These are phyloP conservation scores for Medakamo hakoo DNA, from an alignment of 139 green algal genomes.

Conservation along the genomic window DNA sequence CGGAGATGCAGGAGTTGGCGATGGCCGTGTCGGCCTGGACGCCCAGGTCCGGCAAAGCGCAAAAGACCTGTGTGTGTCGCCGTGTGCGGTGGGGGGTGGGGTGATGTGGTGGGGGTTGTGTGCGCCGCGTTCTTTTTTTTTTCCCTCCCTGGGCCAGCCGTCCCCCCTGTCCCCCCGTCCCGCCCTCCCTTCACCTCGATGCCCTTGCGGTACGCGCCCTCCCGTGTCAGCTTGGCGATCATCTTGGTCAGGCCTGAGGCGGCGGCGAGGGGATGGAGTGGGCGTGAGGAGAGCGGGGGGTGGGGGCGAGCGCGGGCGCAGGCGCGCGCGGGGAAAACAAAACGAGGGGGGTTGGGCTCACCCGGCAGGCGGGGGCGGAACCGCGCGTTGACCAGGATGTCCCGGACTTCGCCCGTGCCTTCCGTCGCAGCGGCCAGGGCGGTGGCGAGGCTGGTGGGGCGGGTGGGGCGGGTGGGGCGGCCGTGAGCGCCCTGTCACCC, in stretches of 20 bases:
- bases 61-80: too few relatives aligned
- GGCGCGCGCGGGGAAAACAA: background rate
- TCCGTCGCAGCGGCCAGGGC: constrained; percentile 16
- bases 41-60: constrained; percentile 44
- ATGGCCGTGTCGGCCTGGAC: constrained; percentile 68
- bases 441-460: constrained; percentile 5
- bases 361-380: constrained; percentile 22
- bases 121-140: too few relatives aligned
- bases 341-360: background rate
- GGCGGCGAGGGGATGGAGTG: background rate
- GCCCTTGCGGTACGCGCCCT: constrained; percentile 69
- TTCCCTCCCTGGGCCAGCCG: too few relatives aligned
- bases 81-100: too few relatives aligned
- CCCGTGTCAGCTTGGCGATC: constrained; percentile 57
- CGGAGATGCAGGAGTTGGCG: constrained; percentile 74
- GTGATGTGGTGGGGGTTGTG: too few relatives aligned
- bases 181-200: too few relatives aligned
- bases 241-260: constrained; percentile 69
- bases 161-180: too few relatives aligned
- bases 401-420: constrained; percentile 17
- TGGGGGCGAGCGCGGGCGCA: constrained; percentile 46
- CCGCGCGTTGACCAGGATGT: constrained; percentile 10
- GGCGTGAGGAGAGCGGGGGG: constrained; percentile 57
- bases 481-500: too few relatives aligned
- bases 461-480: too few relatives aligned